Base-by-base conservation (phyloP, 148 eudicot species). In the Rhododendron ovatum region DNA sequence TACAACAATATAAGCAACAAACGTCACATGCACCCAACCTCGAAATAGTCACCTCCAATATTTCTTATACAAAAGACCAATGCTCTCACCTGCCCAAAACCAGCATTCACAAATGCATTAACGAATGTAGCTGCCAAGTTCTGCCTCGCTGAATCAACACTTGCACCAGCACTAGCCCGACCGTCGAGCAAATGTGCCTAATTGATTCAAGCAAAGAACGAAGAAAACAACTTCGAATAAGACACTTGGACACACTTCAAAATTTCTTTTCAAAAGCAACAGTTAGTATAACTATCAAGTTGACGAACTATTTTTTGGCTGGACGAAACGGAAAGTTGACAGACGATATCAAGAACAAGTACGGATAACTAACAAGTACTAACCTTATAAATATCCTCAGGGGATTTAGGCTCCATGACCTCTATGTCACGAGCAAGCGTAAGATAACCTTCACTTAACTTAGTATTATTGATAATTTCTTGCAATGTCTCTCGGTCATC, bases 81-180 rank as follows among this genome's bases (percentile, higher is more conserved):
- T 3, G 7, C 53, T 75, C 69, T 83, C 86, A 95, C 99, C 95
- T 94, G 98, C 45, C 98, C 98, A 88, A 97, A 95, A 35, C 98
- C 99, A 85, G 99, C 96, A 89, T 97, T 97, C 74, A 97, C 99
- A 89, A 97, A 97, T 77, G 98, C 99, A 92, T 97, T 97, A 28
- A 97, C 99, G 88, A 95, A 95, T 80, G 99, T 97, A n/a, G 98
- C 98, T 4, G 99, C 98, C 91, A 97, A 88, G 88, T 97, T 97
- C 89, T 97, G 98, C 87, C 96, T 91, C 45, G 99, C 99, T 61
- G 99, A 97, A 92, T 97, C 98, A 86, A 94, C 96, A 86, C 92
- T 94, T 76, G 95, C 93, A 79, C 98, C 91, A 86, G 95, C 94
- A 92, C 96, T 93, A 88, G 98, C 98, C 71, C 99, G 98, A 15